Evolutionary conservation across 2,329 filamentous ascomycete genomes (phyloP), one percentile per base, ranked within the genome.

Genomic region (Curvularia verruculosa): DNA sequence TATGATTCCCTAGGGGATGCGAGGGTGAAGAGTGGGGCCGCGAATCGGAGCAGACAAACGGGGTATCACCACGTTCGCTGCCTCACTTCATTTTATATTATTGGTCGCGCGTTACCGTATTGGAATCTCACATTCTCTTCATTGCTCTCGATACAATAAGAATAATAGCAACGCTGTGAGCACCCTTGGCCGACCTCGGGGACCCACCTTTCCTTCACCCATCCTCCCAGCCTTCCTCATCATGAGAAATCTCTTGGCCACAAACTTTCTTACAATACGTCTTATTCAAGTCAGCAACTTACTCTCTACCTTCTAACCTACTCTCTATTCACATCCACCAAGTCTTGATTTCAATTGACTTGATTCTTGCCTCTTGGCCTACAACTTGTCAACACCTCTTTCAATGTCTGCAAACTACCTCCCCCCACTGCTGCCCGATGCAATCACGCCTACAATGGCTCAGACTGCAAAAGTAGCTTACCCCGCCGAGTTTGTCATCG

Each of bases 121-220:
- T 3, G 2, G 15, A 26, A 15, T n/a, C n/a, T 39, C 34, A 39
- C 34, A 19, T 49, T 23, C 19, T 13, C 7, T 19, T 12, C 48
- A 19, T 24, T 37, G n/a, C 40, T n/a, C 18, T 12, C 8, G 31
- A 8, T 15, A 36, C n/a, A 12, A 21, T 18, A 51, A 15, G 23
- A 28, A 63, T 56, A 61, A 65, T 56, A 58, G 47, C 52, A 59
- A 51, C 53, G 29, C 31, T 8, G 49, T 29, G 31, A 44, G 47
- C 52, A 41, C 56, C 47, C 52, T 52, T 13, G 37, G 29, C 52
- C 39, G 34, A 31, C 52, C 23, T n/a, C 26, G 47, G 40, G 47
- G 36, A 49, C 61, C 45, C 51, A 56, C 54, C 21, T 66, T 65
- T 66, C 61, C 52, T 63, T 58, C 59, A 60, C 52, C 37, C 44